phyloP scores from a whole-genome alignment of 2,329 filamentous ascomycete species.

The Botrytis tulipae region DNA sequence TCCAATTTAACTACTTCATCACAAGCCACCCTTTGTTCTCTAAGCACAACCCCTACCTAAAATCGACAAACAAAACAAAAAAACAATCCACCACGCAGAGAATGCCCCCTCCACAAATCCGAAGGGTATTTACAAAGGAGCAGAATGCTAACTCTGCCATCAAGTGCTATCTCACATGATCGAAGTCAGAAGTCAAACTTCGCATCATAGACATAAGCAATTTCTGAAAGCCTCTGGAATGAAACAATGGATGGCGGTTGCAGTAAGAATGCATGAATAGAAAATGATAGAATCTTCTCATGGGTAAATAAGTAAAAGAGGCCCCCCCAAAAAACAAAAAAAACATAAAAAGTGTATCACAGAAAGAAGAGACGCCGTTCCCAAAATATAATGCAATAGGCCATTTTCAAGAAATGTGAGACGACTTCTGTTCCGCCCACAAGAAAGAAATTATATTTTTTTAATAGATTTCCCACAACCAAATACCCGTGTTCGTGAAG shows the following conservation, averaged over 20 bases:
- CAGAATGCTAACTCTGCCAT: conserved; percentile 14
- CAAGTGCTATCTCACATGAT: not conserved
- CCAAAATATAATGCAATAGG: conserved; percentile 7
- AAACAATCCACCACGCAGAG: not conserved
- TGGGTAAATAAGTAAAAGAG: not conserved
- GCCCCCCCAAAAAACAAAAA: not conserved
- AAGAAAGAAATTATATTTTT: conserved; percentile 11
- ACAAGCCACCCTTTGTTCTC: not conserved
- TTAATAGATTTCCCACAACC: conserved; percentile 8
- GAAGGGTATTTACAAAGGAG: conserved; percentile 22
- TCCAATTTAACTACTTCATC: not conserved
- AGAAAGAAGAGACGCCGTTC: not conserved
- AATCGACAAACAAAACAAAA: not conserved
- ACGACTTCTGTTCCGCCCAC: conserved; percentile 9
- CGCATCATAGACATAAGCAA: conserved; percentile 6
- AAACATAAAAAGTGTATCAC: not conserved
- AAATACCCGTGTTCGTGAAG: conserved; percentile 17
- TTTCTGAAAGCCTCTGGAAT: not conserved
- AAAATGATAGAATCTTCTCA: not conserved
- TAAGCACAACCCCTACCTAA: not conserved
- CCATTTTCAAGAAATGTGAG: not conserved
- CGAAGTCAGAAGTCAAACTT: not conserved
- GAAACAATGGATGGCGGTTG: not conserved
- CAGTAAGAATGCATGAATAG: conserved; percentile 2
- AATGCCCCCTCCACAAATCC: conserved; percentile 9